These are phyloP conservation scores for Linaria vulgaris DNA, from an alignment of 257 asterid species.

Conservation along the genomic window DNA sequence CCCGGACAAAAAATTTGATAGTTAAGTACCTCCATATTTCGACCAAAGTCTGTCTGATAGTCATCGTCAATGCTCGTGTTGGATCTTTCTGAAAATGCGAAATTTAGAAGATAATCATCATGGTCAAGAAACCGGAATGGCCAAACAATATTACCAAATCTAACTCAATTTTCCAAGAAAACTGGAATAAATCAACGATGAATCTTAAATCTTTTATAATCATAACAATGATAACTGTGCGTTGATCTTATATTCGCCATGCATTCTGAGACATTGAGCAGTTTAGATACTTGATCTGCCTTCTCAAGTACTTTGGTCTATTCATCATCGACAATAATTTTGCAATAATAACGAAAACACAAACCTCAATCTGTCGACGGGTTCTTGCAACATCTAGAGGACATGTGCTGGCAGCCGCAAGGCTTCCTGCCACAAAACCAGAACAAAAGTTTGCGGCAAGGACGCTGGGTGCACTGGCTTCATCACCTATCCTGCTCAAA, in stretches of 20 bases:
- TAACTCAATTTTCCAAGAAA: too few species aligned
- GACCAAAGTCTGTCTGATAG: slow-evolving; percentile 56
- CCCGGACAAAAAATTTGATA: background rate
- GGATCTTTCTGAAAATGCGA: slow-evolving; percentile 59
- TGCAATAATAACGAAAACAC: slow-evolving; percentile 10
- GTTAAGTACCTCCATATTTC: slow-evolving; percentile 73
- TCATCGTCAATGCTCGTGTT: slow-evolving; percentile 59
- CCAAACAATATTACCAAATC: too few species aligned
- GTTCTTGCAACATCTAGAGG: slow-evolving; percentile 93
- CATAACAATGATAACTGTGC: too few species aligned
- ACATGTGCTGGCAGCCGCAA: slow-evolving; percentile 74
- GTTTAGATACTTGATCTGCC: too few species aligned
- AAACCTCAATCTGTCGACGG: slow-evolving; percentile 80
- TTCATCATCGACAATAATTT: background rate
- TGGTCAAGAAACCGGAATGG: too few species aligned
- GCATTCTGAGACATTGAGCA: too few species aligned
- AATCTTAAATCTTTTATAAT: too few species aligned
- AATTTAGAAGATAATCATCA: too few species aligned
- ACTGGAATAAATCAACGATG: too few species aligned
- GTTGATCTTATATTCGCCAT: too few species aligned
- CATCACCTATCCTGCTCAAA: slow-evolving; percentile 50
- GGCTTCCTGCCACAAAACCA: slow-evolving; percentile 80
- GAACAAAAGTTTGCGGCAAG: slow-evolving; percentile 79
- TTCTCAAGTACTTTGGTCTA: slow-evolving; percentile 5
- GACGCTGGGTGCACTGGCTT: slow-evolving; percentile 44